Base-by-base conservation (phyloP, 2,329 filamentous ascomycete species). In the Botryotinia globosa region DNA sequence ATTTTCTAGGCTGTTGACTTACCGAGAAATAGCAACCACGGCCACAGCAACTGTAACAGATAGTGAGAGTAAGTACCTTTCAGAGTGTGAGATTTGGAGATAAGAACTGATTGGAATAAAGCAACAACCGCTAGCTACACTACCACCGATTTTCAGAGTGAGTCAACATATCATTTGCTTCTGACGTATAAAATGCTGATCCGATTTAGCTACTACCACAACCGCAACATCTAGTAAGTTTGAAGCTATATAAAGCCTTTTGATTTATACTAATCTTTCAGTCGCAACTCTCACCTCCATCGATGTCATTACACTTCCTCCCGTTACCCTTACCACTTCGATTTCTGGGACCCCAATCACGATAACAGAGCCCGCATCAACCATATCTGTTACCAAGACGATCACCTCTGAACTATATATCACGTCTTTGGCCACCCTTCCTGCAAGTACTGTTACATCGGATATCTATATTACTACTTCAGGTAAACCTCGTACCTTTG, bases 361-460 rank as follows among this genome's bases (percentile, higher is more conserved):
- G 14, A 45, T 58, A n/a, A 73, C 45, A 10, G 22, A 56, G 18
- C 54, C 62, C 16, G 54, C 51, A n/a, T 25, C 61, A 25, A 71
- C 69, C 1, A 20, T 56, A 51, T 59, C 44, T 6, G 45, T 73
- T n/a, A 73, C 32, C 25, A 44, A 51, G n/a, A 73, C 45, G 6
- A 22, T 71, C 29, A 73, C 44, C 7, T 71, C 72, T 54, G 69
- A 71, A 1, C 12, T 69, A 12, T 69, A 45, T 45, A 10, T 34
- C 25, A 69, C 67, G 1, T 62, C 67, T 0, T 10, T n/a, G n/a
- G 1, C 62, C 18, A 69, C 54, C 14, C 29, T 69, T 29, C 67
- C 67, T 20, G 51, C 51, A 32, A 61, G 29, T 44, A 72, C 68
- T 14, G 48, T 61, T 29, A 34, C 42, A 18, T 63, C 34, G 32